Base-by-base conservation (phyloP, 306 rosid genomes). In the Castanea sativa region DNA sequence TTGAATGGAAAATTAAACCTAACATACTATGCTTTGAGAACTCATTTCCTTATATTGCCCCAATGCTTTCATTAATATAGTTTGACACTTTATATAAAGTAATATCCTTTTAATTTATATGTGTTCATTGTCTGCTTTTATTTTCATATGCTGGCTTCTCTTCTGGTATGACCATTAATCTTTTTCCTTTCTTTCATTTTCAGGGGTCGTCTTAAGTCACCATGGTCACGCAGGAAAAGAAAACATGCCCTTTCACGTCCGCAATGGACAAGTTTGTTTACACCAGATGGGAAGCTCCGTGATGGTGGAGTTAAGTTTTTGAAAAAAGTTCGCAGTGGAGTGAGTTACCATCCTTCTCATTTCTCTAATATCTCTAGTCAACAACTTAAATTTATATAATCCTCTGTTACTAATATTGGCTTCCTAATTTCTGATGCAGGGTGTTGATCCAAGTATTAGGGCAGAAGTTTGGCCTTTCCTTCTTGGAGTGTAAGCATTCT, bases 391-490 rank as follows among this genome's bases (percentile, higher is more conserved):
- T 79, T 96, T 91, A 71, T 86, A 90, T 38, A 94, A 96, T 76
- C 16, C 16, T 49, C 53, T 49, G 53, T 49, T 49, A 10, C 53
- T 49, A 13, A 41, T 2, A 8, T 41, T 41, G 45, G 45, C 45
- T 41, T 71, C 12, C 79, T 55, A 43, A 64, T 74, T 78, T 80
- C 55, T 88, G 63, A 72, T 86, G 83, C 84, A 96, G 99, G 99
- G 98, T 73, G 92, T 93, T 80, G 97, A 96, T 87, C 96, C 97
- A 69, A 81, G 93, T 85, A 91, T 96, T 58, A 88, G 98, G 75
- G 86, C 94, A 30, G 98, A 93, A 82, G 99, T 93, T 82, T 96
- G 99, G 99, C 98, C 99, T 45, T 96, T 91, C 83, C 97, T 96
- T 43, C 94, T 96, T 69, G 99, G 99, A 96, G 96, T 93, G 99